Percentiles rank a stretch among this genome's conserved stretches.
Evolutionary conservation across 106 monocot genomes (phyloP).

Genomic region (Amphibolis antarctica): DNA sequence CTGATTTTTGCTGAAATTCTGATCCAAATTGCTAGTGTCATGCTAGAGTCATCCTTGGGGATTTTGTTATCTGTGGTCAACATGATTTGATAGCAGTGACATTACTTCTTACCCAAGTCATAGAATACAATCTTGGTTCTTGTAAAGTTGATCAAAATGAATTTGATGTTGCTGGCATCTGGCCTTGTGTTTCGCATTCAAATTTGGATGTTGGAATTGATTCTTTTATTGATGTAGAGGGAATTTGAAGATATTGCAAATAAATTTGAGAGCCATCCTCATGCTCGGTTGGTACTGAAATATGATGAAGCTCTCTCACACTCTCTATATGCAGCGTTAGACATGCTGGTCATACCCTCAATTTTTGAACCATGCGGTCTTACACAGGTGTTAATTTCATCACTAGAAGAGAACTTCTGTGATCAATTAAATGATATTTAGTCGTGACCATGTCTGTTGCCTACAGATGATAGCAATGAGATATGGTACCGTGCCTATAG

Average conservation of each 20-base stretch:
- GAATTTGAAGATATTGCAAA: slow-evolving; percentile 84
- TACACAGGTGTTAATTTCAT: slow-evolving; percentile 54
- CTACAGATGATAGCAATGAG: slow-evolving; percentile 97
- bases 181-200: too few relatives aligned
- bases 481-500: slow-evolving; percentile 96
- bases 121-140: too few relatives aligned
- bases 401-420: too few relatives aligned
- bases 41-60: too few relatives aligned
- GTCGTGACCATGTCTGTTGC: background rate
- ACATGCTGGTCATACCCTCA: slow-evolving; percentile 89
- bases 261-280: slow-evolving; percentile 52
- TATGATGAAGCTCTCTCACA: slow-evolving; percentile 88
- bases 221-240: slow-evolving; percentile 22
- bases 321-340: slow-evolving; percentile 70
- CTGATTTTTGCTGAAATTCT: background rate
- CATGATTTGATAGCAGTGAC: too few relatives aligned
- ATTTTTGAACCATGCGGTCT: slow-evolving; percentile 95
- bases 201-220: too few relatives aligned
- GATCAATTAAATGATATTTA: background rate
- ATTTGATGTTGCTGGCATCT: too few relatives aligned
- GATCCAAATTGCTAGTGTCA: background rate
- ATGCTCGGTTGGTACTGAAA: slow-evolving; percentile 55
- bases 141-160: too few relatives aligned
- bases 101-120: too few relatives aligned
- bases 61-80: too few relatives aligned